A percentile compares a stretch with the other conserved stretches of the same genome.
Evolutionary conservation across 768 basidiomycete species (phyloP).

Genomic region (Leccinum arenicola): DNA sequence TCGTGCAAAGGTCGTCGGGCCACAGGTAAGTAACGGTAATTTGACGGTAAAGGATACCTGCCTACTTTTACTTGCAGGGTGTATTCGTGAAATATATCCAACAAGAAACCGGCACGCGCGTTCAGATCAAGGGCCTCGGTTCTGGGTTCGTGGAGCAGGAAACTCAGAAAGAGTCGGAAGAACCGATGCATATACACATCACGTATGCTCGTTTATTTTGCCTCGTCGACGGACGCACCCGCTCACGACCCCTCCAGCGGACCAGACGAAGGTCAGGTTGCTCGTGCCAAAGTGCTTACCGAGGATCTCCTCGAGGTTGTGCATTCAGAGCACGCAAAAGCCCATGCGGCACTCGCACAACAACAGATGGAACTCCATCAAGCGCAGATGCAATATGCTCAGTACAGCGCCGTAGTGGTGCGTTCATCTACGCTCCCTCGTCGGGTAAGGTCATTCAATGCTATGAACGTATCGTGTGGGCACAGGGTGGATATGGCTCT

Average conservation of each 20-base stretch:
- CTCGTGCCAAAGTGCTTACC: constrained; percentile 81
- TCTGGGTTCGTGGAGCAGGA: constrained; percentile 94
- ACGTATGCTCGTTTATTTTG: constrained; percentile 51
- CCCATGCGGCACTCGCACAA: constrained; percentile 57
- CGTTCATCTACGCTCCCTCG: constrained; percentile 17
- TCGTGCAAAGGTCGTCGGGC: constrained; percentile 95
- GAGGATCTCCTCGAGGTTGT: constrained; percentile 92
- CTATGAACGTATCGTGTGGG: constrained; percentile 4
- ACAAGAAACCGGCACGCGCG: constrained; percentile 90
- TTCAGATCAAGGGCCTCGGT: constrained; percentile 94
- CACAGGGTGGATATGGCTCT: constrained; percentile 33
- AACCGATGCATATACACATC: constrained; percentile 90
- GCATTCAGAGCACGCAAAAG: constrained; percentile 81
- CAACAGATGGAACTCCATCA: constrained; percentile 88
- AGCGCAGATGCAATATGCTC: constrained; percentile 77
- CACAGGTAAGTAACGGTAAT: constrained; percentile 66
- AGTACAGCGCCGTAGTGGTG: constrained; percentile 62
- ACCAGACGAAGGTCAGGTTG: constrained; percentile 85
- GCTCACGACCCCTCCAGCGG: constrained; percentile 39
- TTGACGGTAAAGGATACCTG: background rate
- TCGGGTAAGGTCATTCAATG: background rate
- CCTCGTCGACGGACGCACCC: constrained; percentile 6
- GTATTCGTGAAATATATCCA: constrained; percentile 99
- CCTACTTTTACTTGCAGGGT: constrained; percentile 43
- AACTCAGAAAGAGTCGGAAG: constrained; percentile 83